Conservation (phyloP, 768 basidiomycete species). For the Crepidotus variabilis region DNA sequence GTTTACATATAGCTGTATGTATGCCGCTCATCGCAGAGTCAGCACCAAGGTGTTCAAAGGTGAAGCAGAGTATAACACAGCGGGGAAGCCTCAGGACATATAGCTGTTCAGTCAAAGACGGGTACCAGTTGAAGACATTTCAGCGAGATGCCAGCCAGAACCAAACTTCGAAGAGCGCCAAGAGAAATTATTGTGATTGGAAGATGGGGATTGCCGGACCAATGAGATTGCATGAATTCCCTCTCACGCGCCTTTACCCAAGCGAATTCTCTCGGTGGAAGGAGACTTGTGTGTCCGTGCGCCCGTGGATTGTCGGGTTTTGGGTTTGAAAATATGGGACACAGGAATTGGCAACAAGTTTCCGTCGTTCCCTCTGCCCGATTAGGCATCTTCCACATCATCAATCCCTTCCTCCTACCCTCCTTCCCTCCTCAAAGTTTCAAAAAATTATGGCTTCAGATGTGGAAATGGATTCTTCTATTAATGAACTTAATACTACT, state of each 20-base stretch:
- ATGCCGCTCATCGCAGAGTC: no score
- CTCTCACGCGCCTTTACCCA: conserved; percentile 19
- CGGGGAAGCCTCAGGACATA: no score
- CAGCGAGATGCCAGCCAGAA: no score
- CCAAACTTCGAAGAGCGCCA: neutral
- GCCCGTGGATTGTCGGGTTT: conserved; percentile 18
- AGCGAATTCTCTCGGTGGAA: conserved; percentile 8
- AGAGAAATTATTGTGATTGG: conserved; percentile 17
- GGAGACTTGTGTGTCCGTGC: conserved; percentile 21
- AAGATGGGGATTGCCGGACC: conserved; percentile 38
- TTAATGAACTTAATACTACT: conserved; percentile 12
- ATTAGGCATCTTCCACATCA: conserved; percentile 23
- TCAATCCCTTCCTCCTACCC: conserved; percentile 14
- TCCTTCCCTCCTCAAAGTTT: conserved; percentile 6
- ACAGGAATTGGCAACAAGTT: neutral
- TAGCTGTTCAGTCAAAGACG: no score
- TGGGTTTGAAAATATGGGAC: conserved; percentile 10
- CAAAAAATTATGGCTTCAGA: conserved; percentile 21
- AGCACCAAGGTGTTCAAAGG: no score
- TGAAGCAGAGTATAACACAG: no score
- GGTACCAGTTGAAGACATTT: no score
- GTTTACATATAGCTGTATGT: no score
- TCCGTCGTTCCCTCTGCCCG: conserved; percentile 9
- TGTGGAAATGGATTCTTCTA: conserved; percentile 21
- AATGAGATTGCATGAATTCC: conserved; percentile 23